These are phyloP conservation scores for Fusarium sp. DNA, from an alignment of 2,329 filamentous ascomycete genomes.

Conservation along the genomic window DNA sequence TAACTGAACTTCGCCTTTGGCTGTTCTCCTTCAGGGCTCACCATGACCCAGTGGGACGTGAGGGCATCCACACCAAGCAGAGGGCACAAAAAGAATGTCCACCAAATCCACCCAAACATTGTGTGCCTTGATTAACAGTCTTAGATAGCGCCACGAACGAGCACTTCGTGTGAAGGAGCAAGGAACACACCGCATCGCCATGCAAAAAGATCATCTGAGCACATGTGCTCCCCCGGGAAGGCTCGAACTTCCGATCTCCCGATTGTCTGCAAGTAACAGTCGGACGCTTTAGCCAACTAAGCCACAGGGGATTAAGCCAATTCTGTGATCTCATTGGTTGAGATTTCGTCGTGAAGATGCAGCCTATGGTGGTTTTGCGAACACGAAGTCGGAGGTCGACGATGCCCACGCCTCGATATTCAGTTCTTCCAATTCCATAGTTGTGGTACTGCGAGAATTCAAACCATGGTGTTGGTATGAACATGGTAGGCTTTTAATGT, in stretches of 20 bases:
- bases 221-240: constrained; percentile 40
- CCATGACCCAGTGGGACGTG: neutral
- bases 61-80: neutral
- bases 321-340: neutral
- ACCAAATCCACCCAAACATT: neutral
- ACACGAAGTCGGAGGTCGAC: neutral
- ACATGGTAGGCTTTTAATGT: neutral
- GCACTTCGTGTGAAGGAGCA: neutral
- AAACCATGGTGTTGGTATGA: neutral
- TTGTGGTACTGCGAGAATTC: too few relatives aligned
- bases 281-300: constrained; percentile 42
- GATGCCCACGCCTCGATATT: neutral
- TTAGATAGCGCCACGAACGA: neutral
- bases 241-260: constrained; percentile 46
- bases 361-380: neutral
- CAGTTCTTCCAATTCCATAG: neutral
- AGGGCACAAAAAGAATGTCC: neutral
- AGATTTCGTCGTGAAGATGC: neutral
- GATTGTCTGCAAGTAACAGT: constrained; percentile 42
- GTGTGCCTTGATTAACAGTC: neutral
- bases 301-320: constrained; percentile 32
- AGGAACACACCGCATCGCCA: neutral
- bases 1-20: neutral
- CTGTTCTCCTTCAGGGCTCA: neutral
- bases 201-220: neutral